Base-by-base conservation (phyloP, 2,329 filamentous ascomycete genomes). In the Ceratocystis harringtonii region DNA sequence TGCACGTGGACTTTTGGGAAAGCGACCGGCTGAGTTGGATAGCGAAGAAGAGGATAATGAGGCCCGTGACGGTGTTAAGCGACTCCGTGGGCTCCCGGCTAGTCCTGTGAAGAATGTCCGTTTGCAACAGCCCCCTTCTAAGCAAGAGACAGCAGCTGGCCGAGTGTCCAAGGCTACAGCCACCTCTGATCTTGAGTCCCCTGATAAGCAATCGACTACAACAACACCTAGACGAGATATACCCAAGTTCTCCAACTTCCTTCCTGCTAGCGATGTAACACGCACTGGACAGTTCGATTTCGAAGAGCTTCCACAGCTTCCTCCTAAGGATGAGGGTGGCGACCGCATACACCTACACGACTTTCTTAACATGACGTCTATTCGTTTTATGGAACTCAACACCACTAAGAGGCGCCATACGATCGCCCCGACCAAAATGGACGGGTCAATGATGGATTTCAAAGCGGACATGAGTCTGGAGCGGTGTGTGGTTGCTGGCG, bases 381-480 rank as follows among this genome's bases (percentile, higher is more conserved):
- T 99, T 71, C 89, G 92, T 64, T 99, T 99, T 76, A 96, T 99
- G 89, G 94, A 99, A 73, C 80, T 99, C 62, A 96, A 88, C n/a
- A 96, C 92, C 0, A 96, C 92, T 1, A 97, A 97, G 74, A 82
- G 92, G 69, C 83, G 94, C 65, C 88, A 95, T 70, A 97, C 92
- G 0, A 85, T 87, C 58, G 87, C 83, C 2, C 85, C 85, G 15
- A 73, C 78, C 64, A 71, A 74, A 12, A 72, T 78, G 22, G 76
- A 80, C 55, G 76, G 76, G 25, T 72, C 75, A 6, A 70, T 75
- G 5, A 71, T 73, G 4, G 76, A 75, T 45, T 76, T 71, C 5
- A 76, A 78, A 67, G 81, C 84, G 32, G 80, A 83, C 55, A 70
- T 81, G 64, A 81, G 81, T 3, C 78, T 95, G 6, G 89, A 92